phyloP scores from a whole-genome alignment of 1,284 basidiomycete species.

The Heliocybe sulcata region DNA sequence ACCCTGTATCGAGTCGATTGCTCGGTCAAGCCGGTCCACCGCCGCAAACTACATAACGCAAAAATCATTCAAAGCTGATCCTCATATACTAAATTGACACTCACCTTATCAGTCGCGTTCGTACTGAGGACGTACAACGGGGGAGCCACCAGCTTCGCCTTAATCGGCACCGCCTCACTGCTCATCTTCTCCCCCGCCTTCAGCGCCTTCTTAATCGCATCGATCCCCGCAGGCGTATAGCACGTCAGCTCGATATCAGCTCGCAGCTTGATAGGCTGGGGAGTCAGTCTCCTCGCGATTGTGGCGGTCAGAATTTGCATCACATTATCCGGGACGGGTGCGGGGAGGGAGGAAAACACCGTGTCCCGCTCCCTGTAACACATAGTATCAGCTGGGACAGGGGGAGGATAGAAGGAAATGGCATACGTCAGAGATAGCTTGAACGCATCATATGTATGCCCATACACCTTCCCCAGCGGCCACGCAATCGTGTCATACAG shows the following conservation, averaged over 20 bases:
- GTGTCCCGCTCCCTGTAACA: slow-evolving; percentile 72
- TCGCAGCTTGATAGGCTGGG: slow-evolving; percentile 98
- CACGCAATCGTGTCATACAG: slow-evolving; percentile 91
- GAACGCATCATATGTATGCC: slow-evolving; percentile 97
- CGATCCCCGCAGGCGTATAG: slow-evolving; percentile 96
- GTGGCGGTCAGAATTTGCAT: slow-evolving; percentile 72
- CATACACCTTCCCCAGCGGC: slow-evolving; percentile 90
- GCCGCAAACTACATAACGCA: slow-evolving; percentile 59
- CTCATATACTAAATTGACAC: slow-evolving; percentile 9
- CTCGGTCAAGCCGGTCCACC: slow-evolving; percentile 89
- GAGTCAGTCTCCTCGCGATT: slow-evolving; percentile 92
- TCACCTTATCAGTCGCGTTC: slow-evolving; percentile 93
- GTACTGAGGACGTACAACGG: slow-evolving; percentile 95
- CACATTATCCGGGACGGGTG: slow-evolving; percentile 55
- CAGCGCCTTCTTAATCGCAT: slow-evolving; percentile 93
- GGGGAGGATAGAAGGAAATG: background rate
- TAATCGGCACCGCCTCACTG: slow-evolving; percentile 91
- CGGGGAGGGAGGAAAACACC: slow-evolving; percentile 71
- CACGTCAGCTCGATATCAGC: slow-evolving; percentile 98
- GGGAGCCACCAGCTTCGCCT: slow-evolving; percentile 94
- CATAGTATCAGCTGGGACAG: slow-evolving; percentile 4
- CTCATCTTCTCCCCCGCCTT: slow-evolving; percentile 84
- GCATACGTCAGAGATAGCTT: slow-evolving; percentile 90
- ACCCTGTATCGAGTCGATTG: slow-evolving; percentile 85
- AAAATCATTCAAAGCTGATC: background rate